Base-by-base conservation (phyloP, 768 basidiomycete genomes). In the Serendipita sp. region DNA sequence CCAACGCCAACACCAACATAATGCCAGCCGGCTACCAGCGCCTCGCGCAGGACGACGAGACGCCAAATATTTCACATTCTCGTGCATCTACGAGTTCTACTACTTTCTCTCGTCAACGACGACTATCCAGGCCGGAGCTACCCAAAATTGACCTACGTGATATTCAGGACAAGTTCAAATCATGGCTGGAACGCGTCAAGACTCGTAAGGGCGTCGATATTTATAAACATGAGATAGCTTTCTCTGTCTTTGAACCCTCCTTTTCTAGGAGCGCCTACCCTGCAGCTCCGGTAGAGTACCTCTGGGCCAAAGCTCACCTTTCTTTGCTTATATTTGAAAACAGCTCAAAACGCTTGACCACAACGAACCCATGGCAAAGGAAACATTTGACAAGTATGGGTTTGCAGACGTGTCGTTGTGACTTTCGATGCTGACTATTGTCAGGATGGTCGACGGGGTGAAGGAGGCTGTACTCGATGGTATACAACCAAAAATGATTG, bases 401-500 rank as follows among this genome's bases (percentile, higher is more conserved):
- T 58, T n/a, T 13, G 47, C 8, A 30, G 64, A 18, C 4, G 8
- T 48, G 34, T 28, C 23, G 66, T 54, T 28, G 38, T 64, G 35
- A 54, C 36, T 63, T 3, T 65, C 35, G 64, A 67, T 56, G 32
- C 34, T 70, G 67, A 63, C n/a, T 23, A 63, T 11, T 2, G 13
- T 18, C 70, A 88, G 86, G 63, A 70, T 85, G 15, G 82, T 82
- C 15, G 78, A 84, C 70, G 82, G 83, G 35, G 83, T 89, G 15
- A 82, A 80, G 70, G 78, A 74, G 65, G 87, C 89, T 13, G 88
- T 94, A 68, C 66, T 76, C 3, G 86, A 85, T 28, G 90, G 89
- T 11, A 80, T 90, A 47, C 90, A 94, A 69, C 91, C 91, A 8
- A 90, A 91, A 73, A 88, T 94, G 83, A 94, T 94, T 60, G 74